Percentiles rank a stretch among this genome's conserved stretches.
phyloP scores from a whole-genome alignment of 2,329 filamentous ascomycete genomes.

The Fragosphaeria purpurea region DNA sequence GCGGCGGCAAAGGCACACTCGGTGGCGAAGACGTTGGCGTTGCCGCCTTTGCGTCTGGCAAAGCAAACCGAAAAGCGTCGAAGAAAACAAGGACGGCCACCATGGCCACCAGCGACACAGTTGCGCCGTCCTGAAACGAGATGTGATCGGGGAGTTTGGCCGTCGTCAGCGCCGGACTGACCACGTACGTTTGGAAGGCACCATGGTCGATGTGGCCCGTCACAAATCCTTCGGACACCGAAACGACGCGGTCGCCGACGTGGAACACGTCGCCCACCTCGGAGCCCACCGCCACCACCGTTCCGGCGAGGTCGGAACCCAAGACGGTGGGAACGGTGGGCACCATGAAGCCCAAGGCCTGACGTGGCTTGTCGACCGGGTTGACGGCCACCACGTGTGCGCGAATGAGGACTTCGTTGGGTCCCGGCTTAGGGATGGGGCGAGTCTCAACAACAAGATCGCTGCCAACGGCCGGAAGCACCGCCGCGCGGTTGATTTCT shows the following conservation, averaged over 20 bases:
- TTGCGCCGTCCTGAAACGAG: not conserved
- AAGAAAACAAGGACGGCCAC: slow-evolving; percentile 2
- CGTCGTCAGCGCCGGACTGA: not conserved
- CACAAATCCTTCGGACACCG: slow-evolving; percentile 2
- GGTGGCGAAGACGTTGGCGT: not conserved
- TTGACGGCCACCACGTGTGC: slow-evolving; percentile 17
- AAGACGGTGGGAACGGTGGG: slow-evolving; percentile 18
- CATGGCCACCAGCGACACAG: not conserved
- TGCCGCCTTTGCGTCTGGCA: not conserved
- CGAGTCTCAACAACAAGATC: too few species aligned
- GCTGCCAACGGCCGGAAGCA: too few species aligned
- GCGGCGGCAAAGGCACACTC: not conserved
- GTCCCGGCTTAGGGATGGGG: slow-evolving; percentile 1
- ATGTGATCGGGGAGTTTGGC: not conserved
- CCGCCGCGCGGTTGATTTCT: too few species aligned
- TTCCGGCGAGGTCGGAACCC: slow-evolving; percentile 8
- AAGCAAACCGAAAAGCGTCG: not conserved
- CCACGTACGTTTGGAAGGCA: slow-evolving; percentile 9
- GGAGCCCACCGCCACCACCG: slow-evolving; percentile 5
- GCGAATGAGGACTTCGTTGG: slow-evolving; percentile 11
- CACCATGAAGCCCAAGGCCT: slow-evolving; percentile 17
- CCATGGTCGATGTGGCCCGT: slow-evolving; percentile 7
- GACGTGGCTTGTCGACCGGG: slow-evolving; percentile 18
- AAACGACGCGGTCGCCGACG: slow-evolving; percentile 15
- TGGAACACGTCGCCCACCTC: slow-evolving; percentile 12